These are phyloP conservation scores for Pseudogymnoascus sp. DNA, from an alignment of 2,329 filamentous ascomycete species.

Conservation along the genomic window DNA sequence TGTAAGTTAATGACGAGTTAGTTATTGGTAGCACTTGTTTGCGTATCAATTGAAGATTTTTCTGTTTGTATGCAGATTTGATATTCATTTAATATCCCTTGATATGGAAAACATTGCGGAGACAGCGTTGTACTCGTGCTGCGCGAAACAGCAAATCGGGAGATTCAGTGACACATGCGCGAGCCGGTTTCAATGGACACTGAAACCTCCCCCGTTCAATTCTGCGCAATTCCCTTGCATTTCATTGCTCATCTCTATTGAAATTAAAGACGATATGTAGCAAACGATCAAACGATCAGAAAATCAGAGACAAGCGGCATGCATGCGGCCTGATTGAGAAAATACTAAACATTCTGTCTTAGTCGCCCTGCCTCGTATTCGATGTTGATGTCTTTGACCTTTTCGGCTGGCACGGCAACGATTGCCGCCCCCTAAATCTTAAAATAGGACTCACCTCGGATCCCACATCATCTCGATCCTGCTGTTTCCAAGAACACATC, in stretches of 20 bases:
- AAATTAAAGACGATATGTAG: background rate
- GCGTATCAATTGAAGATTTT: background rate
- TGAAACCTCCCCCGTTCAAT: background rate
- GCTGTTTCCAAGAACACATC: background rate
- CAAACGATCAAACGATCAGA: background rate
- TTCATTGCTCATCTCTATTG: background rate
- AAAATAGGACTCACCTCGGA: slow-evolving; percentile 5
- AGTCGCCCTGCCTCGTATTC: background rate
- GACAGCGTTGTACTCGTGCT: background rate
- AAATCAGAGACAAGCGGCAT: background rate
- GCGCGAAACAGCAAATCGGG: background rate
- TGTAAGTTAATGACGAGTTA: background rate
- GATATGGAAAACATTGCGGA: background rate
- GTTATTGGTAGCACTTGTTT: background rate
- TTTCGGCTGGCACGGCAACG: background rate
- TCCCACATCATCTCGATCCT: background rate
- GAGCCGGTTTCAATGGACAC: background rate
- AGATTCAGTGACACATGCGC: background rate
- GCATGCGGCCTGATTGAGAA: background rate
- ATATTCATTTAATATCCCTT: slow-evolving; percentile 1
- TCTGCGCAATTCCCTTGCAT: background rate
- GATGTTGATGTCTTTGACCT: background rate
- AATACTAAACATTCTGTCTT: background rate
- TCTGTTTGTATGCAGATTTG: background rate
- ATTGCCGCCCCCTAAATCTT: background rate